Evolutionary conservation across 2,329 filamentous ascomycete species (phyloP).

Genomic region (Arthrinium phaeospermum): DNA sequence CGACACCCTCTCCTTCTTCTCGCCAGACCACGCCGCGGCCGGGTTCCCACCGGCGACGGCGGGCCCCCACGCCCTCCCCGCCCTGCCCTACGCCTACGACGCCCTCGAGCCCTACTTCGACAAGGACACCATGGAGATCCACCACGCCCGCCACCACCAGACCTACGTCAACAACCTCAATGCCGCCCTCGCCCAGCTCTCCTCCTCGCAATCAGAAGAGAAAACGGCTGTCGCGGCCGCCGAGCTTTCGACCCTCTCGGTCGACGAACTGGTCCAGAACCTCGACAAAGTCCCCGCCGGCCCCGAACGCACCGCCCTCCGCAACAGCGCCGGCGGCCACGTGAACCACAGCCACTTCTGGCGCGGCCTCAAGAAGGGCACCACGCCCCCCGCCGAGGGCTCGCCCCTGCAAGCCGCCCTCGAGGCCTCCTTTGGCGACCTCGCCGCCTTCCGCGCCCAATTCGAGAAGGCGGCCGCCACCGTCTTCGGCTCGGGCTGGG

Average conservation of each 20-base stretch:
- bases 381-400: background rate
- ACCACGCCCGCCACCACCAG: conserved; percentile 18
- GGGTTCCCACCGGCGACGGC: background rate
- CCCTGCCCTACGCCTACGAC: conserved; percentile 18
- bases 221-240: background rate
- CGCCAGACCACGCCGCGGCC: background rate
- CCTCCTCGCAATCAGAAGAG: background rate
- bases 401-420: background rate
- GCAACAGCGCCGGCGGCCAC: conserved; percentile 18
- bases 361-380: conserved; percentile 10
- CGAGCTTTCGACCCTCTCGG: background rate
- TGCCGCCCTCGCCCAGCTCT: background rate
- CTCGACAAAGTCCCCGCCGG: background rate
- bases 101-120: conserved; percentile 20
- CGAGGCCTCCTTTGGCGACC: background rate
- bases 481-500: conserved; percentile 19
- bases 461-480: conserved; percentile 4
- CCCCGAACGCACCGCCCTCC: background rate
- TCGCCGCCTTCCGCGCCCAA: conserved; percentile 3
- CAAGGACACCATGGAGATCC: conserved; percentile 16
- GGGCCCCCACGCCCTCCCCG: background rate
- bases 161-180: conserved; percentile 18
- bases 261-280: background rate
- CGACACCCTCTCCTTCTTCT: background rate
- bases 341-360: conserved; percentile 17